These are phyloP conservation scores for Arthroderma uncinatum DNA, from an alignment of 2,329 filamentous ascomycete species.

Conservation along the genomic window DNA sequence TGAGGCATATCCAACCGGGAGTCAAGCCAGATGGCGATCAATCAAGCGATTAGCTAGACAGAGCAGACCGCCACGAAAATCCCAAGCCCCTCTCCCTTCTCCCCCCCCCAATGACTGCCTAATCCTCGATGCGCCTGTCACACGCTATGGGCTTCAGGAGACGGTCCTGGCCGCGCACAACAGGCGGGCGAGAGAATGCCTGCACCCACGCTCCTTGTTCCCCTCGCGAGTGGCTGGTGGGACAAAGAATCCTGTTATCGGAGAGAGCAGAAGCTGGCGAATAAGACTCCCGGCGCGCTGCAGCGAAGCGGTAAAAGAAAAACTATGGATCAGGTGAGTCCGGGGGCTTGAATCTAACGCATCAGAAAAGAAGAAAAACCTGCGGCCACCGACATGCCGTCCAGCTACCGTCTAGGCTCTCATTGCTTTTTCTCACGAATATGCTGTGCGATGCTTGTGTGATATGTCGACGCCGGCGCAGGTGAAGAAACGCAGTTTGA, in stretches of 20 bases:
- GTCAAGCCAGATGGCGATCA: neutral
- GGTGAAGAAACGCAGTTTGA: neutral
- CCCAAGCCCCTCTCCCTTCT: neutral
- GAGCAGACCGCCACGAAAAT: neutral
- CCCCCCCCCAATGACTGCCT: neutral
- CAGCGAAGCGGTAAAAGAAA: neutral
- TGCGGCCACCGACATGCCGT: neutral
- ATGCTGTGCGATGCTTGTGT: neutral
- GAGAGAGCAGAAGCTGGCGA: neutral
- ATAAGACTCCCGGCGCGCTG: neutral
- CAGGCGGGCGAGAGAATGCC: neutral
- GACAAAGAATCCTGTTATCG: slow-evolving; percentile 4
- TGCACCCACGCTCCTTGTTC: neutral
- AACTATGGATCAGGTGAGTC: neutral
- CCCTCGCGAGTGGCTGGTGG: neutral
- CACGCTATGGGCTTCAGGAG: neutral
- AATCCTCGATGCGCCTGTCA: neutral
- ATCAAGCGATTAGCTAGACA: neutral
- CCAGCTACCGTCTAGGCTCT: neutral
- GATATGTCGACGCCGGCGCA: neutral
- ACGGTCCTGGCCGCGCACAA: neutral
- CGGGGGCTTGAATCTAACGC: neutral
- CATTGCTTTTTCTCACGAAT: neutral
- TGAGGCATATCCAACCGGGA: neutral
- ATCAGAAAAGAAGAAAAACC: neutral